Base-by-base conservation (phyloP, 164 flowering plant species). In the Vitis cinerea region DNA sequence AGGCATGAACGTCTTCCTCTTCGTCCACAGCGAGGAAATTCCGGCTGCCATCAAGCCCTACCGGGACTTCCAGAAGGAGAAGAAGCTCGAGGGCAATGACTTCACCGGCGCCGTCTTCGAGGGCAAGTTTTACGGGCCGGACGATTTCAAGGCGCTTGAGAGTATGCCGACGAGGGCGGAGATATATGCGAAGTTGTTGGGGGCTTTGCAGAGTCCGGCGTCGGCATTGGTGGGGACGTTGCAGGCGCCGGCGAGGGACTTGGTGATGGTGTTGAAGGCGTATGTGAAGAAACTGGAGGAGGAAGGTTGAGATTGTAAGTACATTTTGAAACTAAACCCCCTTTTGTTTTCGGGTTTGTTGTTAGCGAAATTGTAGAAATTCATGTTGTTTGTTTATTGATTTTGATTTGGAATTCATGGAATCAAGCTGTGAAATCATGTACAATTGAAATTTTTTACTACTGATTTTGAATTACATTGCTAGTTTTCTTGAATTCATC, bases 1-100 rank as follows among this genome's bases (percentile, higher is more conserved):
- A 50, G 99, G 99, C 6, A 93, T 90, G 97, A 91, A 91, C 52
- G 98, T 88, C 3, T 96, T 93, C 94, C 80, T 93, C 10, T 96
- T 96, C 61, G 94, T 96, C 9, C 97, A 91, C 77, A 79, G 78
- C 47, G 98, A 96, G 64, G 99, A 93, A 66, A 89, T 96, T 63
- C 95, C 98, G 0, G 80, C 69, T 1, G 98, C 97, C 0, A 58
- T 96, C 16, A 93, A 92, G 70, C 98, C 97, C 10, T 93, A 89
- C 68, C 55, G 99, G 71, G 65, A 52, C 4, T 96, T 96, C 66
- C 97, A 90, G 87, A 88, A 80, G 83, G 99, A 89, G 87, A 80
- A 71, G 83, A 90, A 87, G 77, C 71, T 91, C 55, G 97, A 90
- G 29, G 85, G 83, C 10, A 96, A 93, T 74, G 97, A 96, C 23